Evolutionary conservation across 2,329 filamentous ascomycete genomes (phyloP).

Genomic region (Colletotrichum filicis): DNA sequence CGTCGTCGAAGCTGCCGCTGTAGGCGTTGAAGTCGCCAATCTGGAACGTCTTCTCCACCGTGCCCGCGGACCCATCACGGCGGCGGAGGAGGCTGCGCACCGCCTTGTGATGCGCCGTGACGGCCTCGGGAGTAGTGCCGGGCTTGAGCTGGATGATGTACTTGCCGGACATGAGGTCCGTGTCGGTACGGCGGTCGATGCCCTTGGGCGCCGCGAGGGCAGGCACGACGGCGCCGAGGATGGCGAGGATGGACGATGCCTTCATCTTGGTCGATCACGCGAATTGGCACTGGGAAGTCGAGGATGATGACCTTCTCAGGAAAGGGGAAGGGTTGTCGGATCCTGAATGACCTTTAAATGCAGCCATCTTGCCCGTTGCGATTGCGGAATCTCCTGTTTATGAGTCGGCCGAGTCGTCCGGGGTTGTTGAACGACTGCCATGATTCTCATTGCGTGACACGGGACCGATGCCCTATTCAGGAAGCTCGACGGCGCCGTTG

Average conservation of each 20-base stretch:
- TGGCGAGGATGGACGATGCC: conserved; percentile 1
- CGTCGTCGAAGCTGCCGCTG: conserved; percentile 52
- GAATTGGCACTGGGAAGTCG: not conserved
- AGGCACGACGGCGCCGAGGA: conserved; percentile 16
- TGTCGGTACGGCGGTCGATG: not conserved
- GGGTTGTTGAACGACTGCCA: not conserved
- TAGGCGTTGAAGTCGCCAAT: conserved; percentile 51
- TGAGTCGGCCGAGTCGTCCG: not conserved
- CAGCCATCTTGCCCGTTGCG: not conserved
- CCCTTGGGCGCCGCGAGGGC: conserved; percentile 20
- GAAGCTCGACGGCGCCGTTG: conserved; percentile 25
- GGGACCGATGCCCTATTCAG: conserved; percentile 19
- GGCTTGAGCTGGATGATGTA: conserved; percentile 59
- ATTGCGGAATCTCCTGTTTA: conserved; percentile 17
- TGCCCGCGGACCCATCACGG: conserved; percentile 44
- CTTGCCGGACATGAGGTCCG: conserved; percentile 47
- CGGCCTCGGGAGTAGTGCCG: conserved; percentile 39
- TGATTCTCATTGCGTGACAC: conserved; percentile 23
- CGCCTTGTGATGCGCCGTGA: conserved; percentile 43
- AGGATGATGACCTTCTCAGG: not conserved
- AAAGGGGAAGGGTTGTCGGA: not conserved
- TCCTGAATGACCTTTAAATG: not conserved
- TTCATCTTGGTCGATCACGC: conserved; percentile 18
- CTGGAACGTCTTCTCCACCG: conserved; percentile 35
- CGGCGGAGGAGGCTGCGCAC: conserved; percentile 46